Conservation (phyloP, 2,329 filamentous ascomycete species). For the Teratosphaeria epicoccoides region DNA sequence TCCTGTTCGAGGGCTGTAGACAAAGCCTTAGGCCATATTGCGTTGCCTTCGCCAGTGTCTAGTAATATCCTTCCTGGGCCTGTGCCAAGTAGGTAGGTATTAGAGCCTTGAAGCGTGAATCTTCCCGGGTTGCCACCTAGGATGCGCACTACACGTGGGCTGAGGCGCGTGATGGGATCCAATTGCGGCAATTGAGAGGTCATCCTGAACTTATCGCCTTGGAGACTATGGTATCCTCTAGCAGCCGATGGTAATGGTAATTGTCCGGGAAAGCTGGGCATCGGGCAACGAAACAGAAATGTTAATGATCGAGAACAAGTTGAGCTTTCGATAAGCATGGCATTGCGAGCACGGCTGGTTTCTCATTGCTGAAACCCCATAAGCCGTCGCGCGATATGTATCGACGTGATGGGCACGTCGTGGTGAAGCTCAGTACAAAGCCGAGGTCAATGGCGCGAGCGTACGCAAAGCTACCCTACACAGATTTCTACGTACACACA, state of each 20-base stretch:
- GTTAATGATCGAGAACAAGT: background rate
- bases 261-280: background rate
- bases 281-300: background rate
- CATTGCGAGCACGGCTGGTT: background rate
- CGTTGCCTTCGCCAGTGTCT: constrained; percentile 77
- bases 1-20: constrained; percentile 55
- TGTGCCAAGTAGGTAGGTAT: constrained; percentile 83
- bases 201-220: background rate
- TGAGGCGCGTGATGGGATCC: constrained; percentile 66
- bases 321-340: background rate
- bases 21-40: constrained; percentile 60
- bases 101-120: constrained; percentile 67
- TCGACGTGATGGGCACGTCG: background rate
- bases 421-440: too few relatives aligned
- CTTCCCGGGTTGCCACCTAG: constrained; percentile 87
- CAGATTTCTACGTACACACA: too few relatives aligned
- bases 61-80: constrained; percentile 66
- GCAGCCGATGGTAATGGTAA: background rate
- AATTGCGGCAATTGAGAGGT: constrained; percentile 45
- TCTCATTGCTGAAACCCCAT: background rate
- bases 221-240: background rate
- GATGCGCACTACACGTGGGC: constrained; percentile 68
- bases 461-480: background rate
- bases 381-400: background rate
- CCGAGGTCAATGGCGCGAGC: background rate